A percentile compares a stretch with the other conserved stretches of the same genome.
phyloP scores from a whole-genome alignment of 2,329 filamentous ascomycete species.

The Cercospora sp. region DNA sequence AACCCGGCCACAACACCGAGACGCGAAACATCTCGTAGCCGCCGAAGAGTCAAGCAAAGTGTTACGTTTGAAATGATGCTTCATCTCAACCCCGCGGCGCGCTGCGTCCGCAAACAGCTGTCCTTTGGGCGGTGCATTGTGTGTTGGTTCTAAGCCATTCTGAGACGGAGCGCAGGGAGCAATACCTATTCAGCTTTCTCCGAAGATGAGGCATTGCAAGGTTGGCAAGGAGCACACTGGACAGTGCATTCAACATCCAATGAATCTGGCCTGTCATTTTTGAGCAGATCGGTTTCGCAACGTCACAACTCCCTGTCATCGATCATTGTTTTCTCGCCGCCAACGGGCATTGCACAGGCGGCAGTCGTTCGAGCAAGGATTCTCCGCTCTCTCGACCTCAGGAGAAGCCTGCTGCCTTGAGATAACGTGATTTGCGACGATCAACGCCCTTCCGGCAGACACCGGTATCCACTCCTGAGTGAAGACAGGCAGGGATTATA shows the following conservation, averaged over 20 bases:
- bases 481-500: not conserved
- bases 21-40: slow-evolving; percentile 3
- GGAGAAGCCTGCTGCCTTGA: slow-evolving; percentile 14
- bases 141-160: slow-evolving; percentile 1
- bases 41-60: not conserved
- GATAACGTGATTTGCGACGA: slow-evolving; percentile 14
- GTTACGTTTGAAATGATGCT: not conserved
- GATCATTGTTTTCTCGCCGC: slow-evolving; percentile 13
- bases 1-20: not conserved
- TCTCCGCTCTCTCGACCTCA: slow-evolving; percentile 19
- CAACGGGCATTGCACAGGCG: slow-evolving; percentile 20
- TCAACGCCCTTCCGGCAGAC: slow-evolving; percentile 4
- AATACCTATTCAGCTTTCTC: not conserved
- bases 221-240: slow-evolving; percentile 1
- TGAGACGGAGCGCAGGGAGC: not conserved
- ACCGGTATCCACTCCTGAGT: slow-evolving; percentile 4
- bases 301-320: slow-evolving; percentile 15
- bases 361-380: slow-evolving; percentile 20
- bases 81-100: not conserved
- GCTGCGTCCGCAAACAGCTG: not conserved
- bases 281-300: slow-evolving; percentile 13
- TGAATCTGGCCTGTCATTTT: not conserved
- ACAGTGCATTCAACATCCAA: not conserved
- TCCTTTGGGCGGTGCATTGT: not conserved
- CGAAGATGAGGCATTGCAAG: slow-evolving; percentile 18